A percentile compares a stretch with the other conserved stretches of the same genome.
Evolutionary conservation across 257 asterid species (phyloP).

Genomic region (Scutellaria minor): DNA sequence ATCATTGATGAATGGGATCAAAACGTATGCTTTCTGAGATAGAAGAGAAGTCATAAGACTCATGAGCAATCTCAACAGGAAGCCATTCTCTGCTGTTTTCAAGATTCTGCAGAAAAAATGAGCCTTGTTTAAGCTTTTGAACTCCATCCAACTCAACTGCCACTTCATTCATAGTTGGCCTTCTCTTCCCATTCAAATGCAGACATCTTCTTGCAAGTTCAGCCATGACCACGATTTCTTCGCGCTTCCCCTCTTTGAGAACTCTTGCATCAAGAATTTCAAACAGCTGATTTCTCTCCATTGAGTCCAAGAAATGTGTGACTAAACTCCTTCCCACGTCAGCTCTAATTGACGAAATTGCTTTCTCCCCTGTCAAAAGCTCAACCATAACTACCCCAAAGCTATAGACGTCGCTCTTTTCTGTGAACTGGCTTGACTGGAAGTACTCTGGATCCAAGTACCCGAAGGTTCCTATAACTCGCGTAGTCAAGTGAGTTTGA

Average conservation of each 20-base stretch:
- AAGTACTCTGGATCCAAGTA: slow-evolving; percentile 57
- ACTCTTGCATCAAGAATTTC: slow-evolving; percentile 45
- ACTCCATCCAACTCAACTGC: slow-evolving; percentile 36
- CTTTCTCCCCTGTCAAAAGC: slow-evolving; percentile 50
- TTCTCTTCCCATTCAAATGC: slow-evolving; percentile 44
- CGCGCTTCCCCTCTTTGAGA: slow-evolving; percentile 34
- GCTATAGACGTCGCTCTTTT: slow-evolving; percentile 50
- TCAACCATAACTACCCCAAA: slow-evolving; percentile 49
- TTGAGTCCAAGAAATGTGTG: slow-evolving; percentile 34
- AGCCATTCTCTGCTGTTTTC: background rate
- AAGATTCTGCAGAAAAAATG: background rate
- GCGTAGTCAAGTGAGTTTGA: slow-evolving; percentile 27
- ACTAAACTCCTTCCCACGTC: slow-evolving; percentile 32
- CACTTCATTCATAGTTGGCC: slow-evolving; percentile 55
- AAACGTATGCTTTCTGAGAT: slow-evolving; percentile 24
- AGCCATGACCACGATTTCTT: slow-evolving; percentile 40
- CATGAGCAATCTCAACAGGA: background rate
- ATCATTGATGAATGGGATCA: slow-evolving; percentile 14
- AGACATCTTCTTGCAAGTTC: slow-evolving; percentile 45
- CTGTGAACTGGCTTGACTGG: slow-evolving; percentile 47
- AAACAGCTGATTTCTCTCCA: slow-evolving; percentile 35
- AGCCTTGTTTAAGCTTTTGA: slow-evolving; percentile 3
- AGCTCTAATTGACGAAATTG: slow-evolving; percentile 32
- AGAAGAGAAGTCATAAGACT: slow-evolving; percentile 29
- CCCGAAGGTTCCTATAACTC: slow-evolving; percentile 46